phyloP scores from a whole-genome alignment of 2,329 filamentous ascomycete species.

The Magnaporthiopsis rhizophila region DNA sequence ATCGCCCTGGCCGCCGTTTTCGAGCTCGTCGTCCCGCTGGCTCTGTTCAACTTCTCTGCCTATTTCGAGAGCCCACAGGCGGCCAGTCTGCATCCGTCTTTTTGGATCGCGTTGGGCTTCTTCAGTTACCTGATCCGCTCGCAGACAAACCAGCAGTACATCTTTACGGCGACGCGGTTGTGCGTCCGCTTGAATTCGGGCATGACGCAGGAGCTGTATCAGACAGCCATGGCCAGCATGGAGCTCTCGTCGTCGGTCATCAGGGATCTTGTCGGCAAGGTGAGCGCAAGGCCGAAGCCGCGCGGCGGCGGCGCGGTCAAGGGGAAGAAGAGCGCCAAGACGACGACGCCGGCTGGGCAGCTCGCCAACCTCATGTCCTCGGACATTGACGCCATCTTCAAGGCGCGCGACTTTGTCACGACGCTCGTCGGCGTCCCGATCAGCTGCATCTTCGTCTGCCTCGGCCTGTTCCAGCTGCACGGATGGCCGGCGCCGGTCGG shows the following conservation, averaged over 20 bases:
- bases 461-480: slow-evolving; percentile 40
- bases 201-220: slow-evolving; percentile 51
- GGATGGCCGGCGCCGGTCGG: slow-evolving; percentile 49
- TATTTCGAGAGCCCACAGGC: slow-evolving; percentile 39
- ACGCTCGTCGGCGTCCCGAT: slow-evolving; percentile 40
- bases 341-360: slow-evolving; percentile 15
- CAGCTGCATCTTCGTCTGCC: slow-evolving; percentile 37
- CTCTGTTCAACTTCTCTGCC: slow-evolving; percentile 43
- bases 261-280: slow-evolving; percentile 23
- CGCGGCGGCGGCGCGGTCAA: slow-evolving; percentile 13
- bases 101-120: slow-evolving; percentile 39
- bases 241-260: slow-evolving; percentile 48
- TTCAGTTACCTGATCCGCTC: slow-evolving; percentile 40
- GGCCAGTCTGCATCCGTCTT: slow-evolving; percentile 37
- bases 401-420: slow-evolving; percentile 39
- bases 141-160: slow-evolving; percentile 46
- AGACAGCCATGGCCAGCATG: slow-evolving; percentile 46
- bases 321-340: slow-evolving; percentile 9
- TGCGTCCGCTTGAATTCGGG: slow-evolving; percentile 48
- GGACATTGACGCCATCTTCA: slow-evolving; percentile 47
- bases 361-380: slow-evolving; percentile 40
- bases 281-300: slow-evolving; percentile 17
- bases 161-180: slow-evolving; percentile 48
- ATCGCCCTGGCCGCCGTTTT: slow-evolving; percentile 27
- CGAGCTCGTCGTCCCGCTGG: slow-evolving; percentile 45